Base-by-base conservation (phyloP, 805 yeast genomes). In the Lipomyces lipofer region DNA sequence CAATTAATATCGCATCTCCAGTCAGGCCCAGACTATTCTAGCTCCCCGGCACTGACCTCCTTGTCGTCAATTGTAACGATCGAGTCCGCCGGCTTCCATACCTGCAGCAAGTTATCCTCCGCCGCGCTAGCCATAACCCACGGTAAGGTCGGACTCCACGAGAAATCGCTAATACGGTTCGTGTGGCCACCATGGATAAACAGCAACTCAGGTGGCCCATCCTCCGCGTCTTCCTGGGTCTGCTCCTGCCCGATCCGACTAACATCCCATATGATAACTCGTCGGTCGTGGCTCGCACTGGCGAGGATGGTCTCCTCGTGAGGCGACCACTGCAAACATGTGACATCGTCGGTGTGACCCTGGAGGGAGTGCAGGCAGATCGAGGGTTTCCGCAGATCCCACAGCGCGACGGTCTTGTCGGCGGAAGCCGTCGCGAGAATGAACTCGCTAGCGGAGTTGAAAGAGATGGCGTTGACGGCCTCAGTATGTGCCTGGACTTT, bases 181-280 rank as follows among this genome's bases (percentile, higher is more conserved):
- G 90, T 81, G 71, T 89, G 96, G 10, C 96, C 96, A 13, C 95
- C 96, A 69, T 90, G 96, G 64, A 88, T 79, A 66, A 88, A 89
- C 22, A 72, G 71, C 53, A 89, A 76, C 67, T 89, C 85, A 4
- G 96, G 94, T 59, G 90, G 95, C 9, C 82, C 81, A 57, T 78
- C 80, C 32, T 78, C 78, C 27, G 77, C 76, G 58, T 79, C 84
- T 60, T 78, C 85, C 24, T 75, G 73, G 49, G 75, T 79, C 54
- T 80, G 80, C 51, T 77, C 81, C 46, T 74, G 75, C 48, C 76
- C 80, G 53, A 86, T 69, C 55, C 76, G 75, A 53, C 75, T 73
- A 59, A 89, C 73, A 64, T 89, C 89, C 96, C 96, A 89, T 28
- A 83, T 65, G 45, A 84, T 72, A 12, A 86, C 83, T 56, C 92